Percentiles rank a stretch among this genome's conserved stretches.
Evolutionary conservation across 805 yeast species (phyloP).

Genomic region (Yamadazyma sp.): DNA sequence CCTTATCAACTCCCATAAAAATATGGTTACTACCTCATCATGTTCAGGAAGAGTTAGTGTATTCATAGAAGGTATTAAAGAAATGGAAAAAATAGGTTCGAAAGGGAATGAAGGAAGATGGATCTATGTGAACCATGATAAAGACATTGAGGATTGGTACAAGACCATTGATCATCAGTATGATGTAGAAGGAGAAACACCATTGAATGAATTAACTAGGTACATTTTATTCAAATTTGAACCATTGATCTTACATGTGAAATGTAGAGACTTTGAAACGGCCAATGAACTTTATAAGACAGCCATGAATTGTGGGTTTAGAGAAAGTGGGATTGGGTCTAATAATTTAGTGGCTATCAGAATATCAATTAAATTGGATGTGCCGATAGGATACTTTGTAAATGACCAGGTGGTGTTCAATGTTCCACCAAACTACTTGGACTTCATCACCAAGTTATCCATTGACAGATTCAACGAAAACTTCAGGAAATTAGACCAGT

Average conservation of each 20-base stretch:
- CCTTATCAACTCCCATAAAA: constrained; percentile 56
- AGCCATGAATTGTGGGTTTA: constrained; percentile 82
- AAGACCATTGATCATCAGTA: constrained; percentile 23
- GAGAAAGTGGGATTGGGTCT: constrained; percentile 84
- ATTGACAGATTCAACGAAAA: constrained; percentile 67
- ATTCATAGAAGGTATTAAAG: constrained; percentile 70
- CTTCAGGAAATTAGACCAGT: constrained; percentile 48
- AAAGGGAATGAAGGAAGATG: constrained; percentile 85
- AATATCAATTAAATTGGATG: constrained; percentile 68
- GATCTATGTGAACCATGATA: constrained; percentile 76
- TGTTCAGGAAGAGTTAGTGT: constrained; percentile 88
- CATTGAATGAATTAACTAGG: constrained; percentile 32
- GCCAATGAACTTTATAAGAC: constrained; percentile 63
- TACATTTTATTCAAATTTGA: constrained; percentile 76
- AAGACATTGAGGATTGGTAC: constrained; percentile 48
- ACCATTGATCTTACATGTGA: constrained; percentile 81
- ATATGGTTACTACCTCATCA: constrained; percentile 83
- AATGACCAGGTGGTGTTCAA: constrained; percentile 33
- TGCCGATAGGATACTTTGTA: constrained; percentile 64
- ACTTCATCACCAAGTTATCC: constrained; percentile 52
- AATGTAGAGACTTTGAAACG: constrained; percentile 57
- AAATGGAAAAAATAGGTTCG: constrained; percentile 56
- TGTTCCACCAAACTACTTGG: constrained; percentile 52
- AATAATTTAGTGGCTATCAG: constrained; percentile 77
- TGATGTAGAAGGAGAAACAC: constrained; percentile 6